Evolutionary conservation across 768 basidiomycete genomes (phyloP), one percentile per base, ranked within the genome.

Genomic region (Cantharellus anzutake): DNA sequence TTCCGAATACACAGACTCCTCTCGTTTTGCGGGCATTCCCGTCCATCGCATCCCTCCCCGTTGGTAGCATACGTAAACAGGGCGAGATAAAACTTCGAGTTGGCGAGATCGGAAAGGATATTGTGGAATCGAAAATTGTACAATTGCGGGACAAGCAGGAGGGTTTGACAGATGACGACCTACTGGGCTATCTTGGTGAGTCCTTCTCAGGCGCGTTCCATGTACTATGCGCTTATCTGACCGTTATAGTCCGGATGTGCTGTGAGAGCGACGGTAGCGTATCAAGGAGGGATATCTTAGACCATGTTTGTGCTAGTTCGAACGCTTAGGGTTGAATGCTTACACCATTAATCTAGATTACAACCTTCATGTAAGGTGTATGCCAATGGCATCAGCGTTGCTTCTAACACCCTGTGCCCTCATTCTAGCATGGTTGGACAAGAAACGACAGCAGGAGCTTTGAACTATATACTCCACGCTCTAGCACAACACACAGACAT

Each of bases 401-500:
- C 11, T 48, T 29, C 44, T 48, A 11, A 29, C 11, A 11, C 11
- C 44, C 44, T 48, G 11, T 55, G 11, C 11, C 34, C 52, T 11
- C 37, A 57, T 20, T 14, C 11, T 41, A 59, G 60, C 60, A 58
- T 62, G 11, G 60, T 56, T 3, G 61, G 61, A 34, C 61, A 62
- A 51, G 61, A 62, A 51, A 62, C 61, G n/a, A 55, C 61, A 4
- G 42, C 61, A 2, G 61, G 61, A 5, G 52, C 55, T 1, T 35
- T 62, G 37, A 60, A 56, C 53, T 62, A 61, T 41, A 60, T 61
- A 39, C 34, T 57, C 38, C 56, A 44, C 38, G 62, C 59, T 20
- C 59, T 65, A 40, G 51, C 60, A 39, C 56, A 56, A 40, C 59
- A 61, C 41, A 40, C 51, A 38, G 59, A 60, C 29, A 41, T 65